Evolutionary conservation across 176 grass and related monocot species (phyloP).

Genomic region (Cenchrus fungigraminus): DNA sequence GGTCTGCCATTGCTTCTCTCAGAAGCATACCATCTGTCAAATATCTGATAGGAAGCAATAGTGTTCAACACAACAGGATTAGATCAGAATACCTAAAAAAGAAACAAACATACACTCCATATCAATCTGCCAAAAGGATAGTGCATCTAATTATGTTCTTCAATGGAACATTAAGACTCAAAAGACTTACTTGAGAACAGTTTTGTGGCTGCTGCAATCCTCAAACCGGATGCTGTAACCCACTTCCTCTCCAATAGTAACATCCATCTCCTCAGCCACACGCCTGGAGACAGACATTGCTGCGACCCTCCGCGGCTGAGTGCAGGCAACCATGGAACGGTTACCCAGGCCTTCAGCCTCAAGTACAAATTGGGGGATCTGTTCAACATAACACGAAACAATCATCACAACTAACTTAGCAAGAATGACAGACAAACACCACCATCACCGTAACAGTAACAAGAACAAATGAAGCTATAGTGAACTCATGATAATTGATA

Average conservation of each 20-base stretch:
- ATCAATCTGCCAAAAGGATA: slow-evolving; percentile 61
- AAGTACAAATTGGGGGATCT: slow-evolving; percentile 98
- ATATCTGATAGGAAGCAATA: slow-evolving; percentile 98
- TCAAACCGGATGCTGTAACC: slow-evolving; percentile 98
- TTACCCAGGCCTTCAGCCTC: slow-evolving; percentile 72
- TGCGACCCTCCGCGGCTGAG: slow-evolving; percentile 84
- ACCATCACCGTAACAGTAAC: background rate
- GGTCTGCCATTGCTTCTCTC: slow-evolving; percentile 99
- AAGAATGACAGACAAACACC: background rate
- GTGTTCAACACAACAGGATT: slow-evolving; percentile 74
- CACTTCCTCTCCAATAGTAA: slow-evolving; percentile 94
- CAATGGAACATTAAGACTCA: slow-evolving; percentile 26
- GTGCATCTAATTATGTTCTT: slow-evolving; percentile 45
- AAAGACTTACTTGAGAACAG: slow-evolving; percentile 89
- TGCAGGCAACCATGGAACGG: slow-evolving; percentile 86
- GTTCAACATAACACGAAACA: slow-evolving; percentile 29
- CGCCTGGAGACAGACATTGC: slow-evolving; percentile 96
- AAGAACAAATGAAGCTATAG: background rate
- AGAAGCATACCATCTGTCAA: slow-evolving; percentile 99
- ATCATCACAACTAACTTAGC: background rate
- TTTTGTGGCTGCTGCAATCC: slow-evolving; percentile 98
- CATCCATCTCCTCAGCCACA: slow-evolving; percentile 99
- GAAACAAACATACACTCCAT: slow-evolving; percentile 47
- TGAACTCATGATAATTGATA: background rate
- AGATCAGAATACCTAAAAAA: slow-evolving; percentile 74